phyloP scores from a whole-genome alignment of 1,284 basidiomycete genomes.

The Ustilago nuda region DNA sequence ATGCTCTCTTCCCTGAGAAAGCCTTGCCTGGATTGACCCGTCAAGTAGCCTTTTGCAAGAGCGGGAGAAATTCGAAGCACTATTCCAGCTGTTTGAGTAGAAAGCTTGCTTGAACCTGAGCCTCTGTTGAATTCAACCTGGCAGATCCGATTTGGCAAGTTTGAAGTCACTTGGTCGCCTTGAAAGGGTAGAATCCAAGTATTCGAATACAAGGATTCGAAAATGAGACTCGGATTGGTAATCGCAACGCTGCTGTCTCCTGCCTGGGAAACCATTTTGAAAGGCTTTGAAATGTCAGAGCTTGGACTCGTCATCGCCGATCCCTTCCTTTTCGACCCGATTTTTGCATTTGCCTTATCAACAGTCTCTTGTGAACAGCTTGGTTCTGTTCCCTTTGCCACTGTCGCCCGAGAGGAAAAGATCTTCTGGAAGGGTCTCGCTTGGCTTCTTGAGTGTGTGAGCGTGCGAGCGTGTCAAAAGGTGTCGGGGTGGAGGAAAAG shows the following conservation, averaged over 20 bases:
- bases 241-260: conserved; percentile 24
- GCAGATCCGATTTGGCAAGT: background rate
- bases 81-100: background rate
- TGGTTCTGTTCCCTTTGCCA: background rate
- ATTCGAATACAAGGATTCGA: background rate
- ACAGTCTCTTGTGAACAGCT: too few relatives aligned
- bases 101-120: background rate
- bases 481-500: background rate
- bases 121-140: background rate
- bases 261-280: background rate
- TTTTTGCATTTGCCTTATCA: conserved; percentile 1
- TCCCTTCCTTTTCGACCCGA: conserved; percentile 21
- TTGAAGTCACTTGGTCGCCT: background rate
- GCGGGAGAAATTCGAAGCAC: conserved; percentile 25
- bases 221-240: conserved; percentile 23
- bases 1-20: conserved; percentile 4
- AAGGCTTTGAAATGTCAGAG: conserved; percentile 18
- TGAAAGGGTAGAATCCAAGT: background rate
- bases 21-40: conserved; percentile 6
- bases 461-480: background rate
- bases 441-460: too few relatives aligned
- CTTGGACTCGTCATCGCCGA: conserved; percentile 22
- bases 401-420: conserved; percentile 26
- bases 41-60: background rate
- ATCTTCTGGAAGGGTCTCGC: conserved; percentile 16